Base-by-base conservation (phyloP, 2,329 filamentous ascomycete species). In the Pseudofabraea citricarpa region DNA sequence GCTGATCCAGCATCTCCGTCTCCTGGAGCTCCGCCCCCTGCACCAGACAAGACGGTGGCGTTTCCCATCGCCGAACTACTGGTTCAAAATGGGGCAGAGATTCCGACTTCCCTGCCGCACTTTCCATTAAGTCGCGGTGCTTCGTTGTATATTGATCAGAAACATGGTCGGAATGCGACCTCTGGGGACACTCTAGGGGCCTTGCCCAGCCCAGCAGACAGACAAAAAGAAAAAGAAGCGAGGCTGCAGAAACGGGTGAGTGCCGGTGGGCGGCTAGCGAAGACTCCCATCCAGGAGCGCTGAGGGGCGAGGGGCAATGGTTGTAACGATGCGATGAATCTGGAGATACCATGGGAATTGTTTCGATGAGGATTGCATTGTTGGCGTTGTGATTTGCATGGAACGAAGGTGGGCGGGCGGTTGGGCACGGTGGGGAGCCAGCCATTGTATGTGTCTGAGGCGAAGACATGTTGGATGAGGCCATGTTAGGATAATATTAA, bases 1-100 rank as follows among this genome's bases (percentile, higher is more conserved):
- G 90, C 90, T 3, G 93, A 98, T 58, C 93, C 93, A 3, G 90
- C 90, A 18, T 75, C 86, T 0, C 90, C 90, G 1, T 79, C 64
- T 59, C 71, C 62, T 50, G 71, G 49, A 50, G 61, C 71, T 26
- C 53, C 71, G 3, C 66, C 52, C 59, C 76, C 58, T 38, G 71
- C 55, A 54, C 45, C 55, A 7, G 46, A 48, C 27, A 81, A 79
- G 52, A 61, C 71, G 3, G 74, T 82, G 7, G 78, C 90, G 0
- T 98, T 98, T 61, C 83, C 93, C 0, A 74, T 97, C 32, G 93
- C 93, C 12, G 93, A 98, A 64, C 70, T 98, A 46, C 75, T 98
- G 12, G 73, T 95, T 12, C 94, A 97, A 56, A 97, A 98, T 58
- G 93, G 93, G 13, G 90, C 90, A 3, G 86, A 95, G 49, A 85